Evolutionary conservation across 192 early-diverging fungal genomes (phyloP), one percentile per base, ranked within the genome.

Genomic region (Blastocladiella britannica): DNA sequence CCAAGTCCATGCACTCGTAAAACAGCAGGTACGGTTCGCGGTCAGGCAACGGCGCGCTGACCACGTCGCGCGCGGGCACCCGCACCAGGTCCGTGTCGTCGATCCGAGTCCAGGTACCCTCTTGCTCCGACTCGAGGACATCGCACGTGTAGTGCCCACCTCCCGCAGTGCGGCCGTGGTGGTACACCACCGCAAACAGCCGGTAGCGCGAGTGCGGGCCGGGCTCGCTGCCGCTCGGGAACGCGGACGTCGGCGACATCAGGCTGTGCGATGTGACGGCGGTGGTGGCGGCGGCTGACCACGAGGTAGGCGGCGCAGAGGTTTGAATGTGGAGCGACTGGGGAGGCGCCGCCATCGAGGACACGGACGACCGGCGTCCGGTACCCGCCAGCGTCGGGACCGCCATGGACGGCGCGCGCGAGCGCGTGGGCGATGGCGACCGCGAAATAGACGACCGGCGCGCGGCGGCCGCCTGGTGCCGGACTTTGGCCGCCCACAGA

Each of bases 131-230:
- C 54, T 83, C 72, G 55, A 73, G 60, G 5, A 99, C 74, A 70
- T 93, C 88, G 71, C 88, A 92, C 3, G 95, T 99, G 69, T 99
- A 99, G 62, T 99, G 95, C 7, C 95, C 95, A 28, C 89, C 92
- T 15, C 73, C 81, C 20, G 90, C 85, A 25, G 74, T 72, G 52
- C 67, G 67, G 3, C 95, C 93, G 65, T 95, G 95, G 70, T 99
- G 95, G 65, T 95, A 90, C 6, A 99, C 87, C 30, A 91, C 93
- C 61, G 72, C 59, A 28, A 62, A 65, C 51, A 76, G 62, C 1
- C 58, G 37, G 9, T 47, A 47, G 15, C n/a, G 15, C 15, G 37
- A 20, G n/a, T 47, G 15, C 15, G 37, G 37, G n/a, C n/a, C n/a
- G n/a, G n/a, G n/a, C n/a, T n/a, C n/a, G n/a, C n/a, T n/a, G n/a